These are phyloP conservation scores for Beauveria asiatica DNA, from an alignment of 2,329 filamentous ascomycete species.

Conservation along the genomic window DNA sequence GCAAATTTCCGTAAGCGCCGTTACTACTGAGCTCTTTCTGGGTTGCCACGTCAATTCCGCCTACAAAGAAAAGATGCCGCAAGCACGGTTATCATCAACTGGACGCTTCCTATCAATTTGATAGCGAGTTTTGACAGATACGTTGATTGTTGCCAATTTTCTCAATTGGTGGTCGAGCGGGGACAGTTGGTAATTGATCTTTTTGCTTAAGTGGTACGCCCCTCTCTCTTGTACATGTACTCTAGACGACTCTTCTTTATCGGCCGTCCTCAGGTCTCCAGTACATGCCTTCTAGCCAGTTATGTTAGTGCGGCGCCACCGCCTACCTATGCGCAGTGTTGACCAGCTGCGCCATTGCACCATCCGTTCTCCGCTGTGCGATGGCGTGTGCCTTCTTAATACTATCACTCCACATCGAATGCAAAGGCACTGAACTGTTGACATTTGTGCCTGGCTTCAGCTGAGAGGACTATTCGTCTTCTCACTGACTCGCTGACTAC, in stretches of 20 bases:
- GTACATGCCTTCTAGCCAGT: background rate
- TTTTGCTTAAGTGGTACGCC: background rate
- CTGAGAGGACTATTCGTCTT: background rate
- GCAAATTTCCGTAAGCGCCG: too few species aligned
- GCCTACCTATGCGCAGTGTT: background rate
- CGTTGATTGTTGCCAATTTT: too few species aligned
- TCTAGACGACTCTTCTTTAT: background rate
- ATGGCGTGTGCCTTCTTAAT: background rate
- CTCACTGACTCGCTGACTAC: background rate
- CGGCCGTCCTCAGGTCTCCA: background rate
- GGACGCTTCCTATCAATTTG: too few species aligned
- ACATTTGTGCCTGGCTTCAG: background rate
- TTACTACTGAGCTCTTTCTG: too few species aligned
- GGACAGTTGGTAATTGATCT: background rate
- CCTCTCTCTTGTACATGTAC: background rate
- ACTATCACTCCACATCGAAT: conserved; percentile 3
- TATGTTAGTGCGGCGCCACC: background rate
- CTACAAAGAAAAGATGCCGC: too few species aligned
- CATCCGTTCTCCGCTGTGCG: background rate
- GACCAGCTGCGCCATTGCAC: background rate
- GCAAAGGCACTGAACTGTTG: conserved; percentile 4
- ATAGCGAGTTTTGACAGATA: too few species aligned
- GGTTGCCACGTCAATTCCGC: too few species aligned
- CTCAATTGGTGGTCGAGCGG: background rate
- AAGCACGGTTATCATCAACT: too few species aligned